These are phyloP conservation scores for Linaria vulgaris DNA, from an alignment of 257 asterid genomes.

Conservation along the genomic window DNA sequence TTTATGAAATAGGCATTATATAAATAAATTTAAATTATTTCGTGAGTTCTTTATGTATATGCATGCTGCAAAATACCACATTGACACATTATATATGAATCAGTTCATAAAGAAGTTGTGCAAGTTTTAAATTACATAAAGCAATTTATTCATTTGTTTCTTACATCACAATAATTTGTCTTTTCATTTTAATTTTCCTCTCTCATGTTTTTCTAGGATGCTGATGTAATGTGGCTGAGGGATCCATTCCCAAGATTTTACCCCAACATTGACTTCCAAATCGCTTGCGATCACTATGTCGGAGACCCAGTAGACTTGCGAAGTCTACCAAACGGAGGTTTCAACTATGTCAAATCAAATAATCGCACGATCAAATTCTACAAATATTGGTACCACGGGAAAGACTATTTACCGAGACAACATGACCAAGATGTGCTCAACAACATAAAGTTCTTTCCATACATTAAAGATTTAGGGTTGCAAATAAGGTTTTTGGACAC, in stretches of 20 bases:
- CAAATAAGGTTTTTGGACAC: slow-evolving; percentile 43
- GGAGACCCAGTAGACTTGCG: slow-evolving; percentile 18
- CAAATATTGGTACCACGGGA: slow-evolving; percentile 36
- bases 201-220: slow-evolving; percentile 39
- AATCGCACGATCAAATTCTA: slow-evolving; percentile 41
- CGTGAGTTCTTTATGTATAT: too few species aligned
- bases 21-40: too few species aligned
- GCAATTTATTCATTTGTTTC: too few species aligned
- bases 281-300: slow-evolving; percentile 41
- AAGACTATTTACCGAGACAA: slow-evolving; percentile 31
- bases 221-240: slow-evolving; percentile 56
- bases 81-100: too few species aligned
- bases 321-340: slow-evolving; percentile 48
- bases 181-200: background rate
- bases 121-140: too few species aligned
- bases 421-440: slow-evolving; percentile 53
- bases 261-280: slow-evolving; percentile 42
- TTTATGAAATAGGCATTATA: too few species aligned
- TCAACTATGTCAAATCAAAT: slow-evolving; percentile 44
- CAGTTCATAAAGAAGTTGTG: too few species aligned
- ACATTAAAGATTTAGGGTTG: slow-evolving; percentile 27
- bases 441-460: slow-evolving; percentile 33
- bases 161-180: too few species aligned
- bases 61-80: too few species aligned
- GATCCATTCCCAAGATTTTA: slow-evolving; percentile 48